phyloP scores from a whole-genome alignment of 2,329 filamentous ascomycete genomes.

The Ophiostoma himal-ulmi region DNA sequence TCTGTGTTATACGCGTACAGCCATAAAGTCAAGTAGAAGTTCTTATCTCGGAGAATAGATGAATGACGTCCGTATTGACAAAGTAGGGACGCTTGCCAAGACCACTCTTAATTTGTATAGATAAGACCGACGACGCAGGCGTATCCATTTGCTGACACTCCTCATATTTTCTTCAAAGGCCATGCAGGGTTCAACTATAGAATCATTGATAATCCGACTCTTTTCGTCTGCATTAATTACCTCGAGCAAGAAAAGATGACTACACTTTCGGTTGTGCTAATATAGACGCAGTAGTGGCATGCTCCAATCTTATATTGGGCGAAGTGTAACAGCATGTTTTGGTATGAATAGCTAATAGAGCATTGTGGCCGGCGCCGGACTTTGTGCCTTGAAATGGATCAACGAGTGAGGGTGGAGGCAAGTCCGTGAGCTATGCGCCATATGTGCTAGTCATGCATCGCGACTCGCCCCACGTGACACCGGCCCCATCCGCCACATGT shows the following conservation, averaged over 20 bases:
- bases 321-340: not conserved
- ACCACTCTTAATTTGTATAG: not conserved
- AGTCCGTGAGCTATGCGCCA: not conserved
- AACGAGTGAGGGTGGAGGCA: not conserved
- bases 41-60: conserved; percentile 1
- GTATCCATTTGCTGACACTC: not conserved
- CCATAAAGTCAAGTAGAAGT: not conserved
- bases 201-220: not conserved
- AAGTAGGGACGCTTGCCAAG: not conserved
- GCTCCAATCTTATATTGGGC: not conserved
- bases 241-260: not conserved
- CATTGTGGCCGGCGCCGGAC: not conserved
- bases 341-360: not conserved
- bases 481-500: not conserved
- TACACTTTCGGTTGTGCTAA: not conserved
- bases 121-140: not conserved
- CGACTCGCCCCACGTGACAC: not conserved
- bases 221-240: not conserved
- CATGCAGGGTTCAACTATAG: not conserved
- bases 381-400: not conserved
- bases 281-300: not conserved
- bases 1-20: not conserved
- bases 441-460: not conserved
- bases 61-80: not conserved
- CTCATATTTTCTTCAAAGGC: not conserved